A percentile compares a stretch with the other conserved stretches of the same genome.
phyloP scores from a whole-genome alignment of 352 stramenopile species.

The Phytophthora crassamura region DNA sequence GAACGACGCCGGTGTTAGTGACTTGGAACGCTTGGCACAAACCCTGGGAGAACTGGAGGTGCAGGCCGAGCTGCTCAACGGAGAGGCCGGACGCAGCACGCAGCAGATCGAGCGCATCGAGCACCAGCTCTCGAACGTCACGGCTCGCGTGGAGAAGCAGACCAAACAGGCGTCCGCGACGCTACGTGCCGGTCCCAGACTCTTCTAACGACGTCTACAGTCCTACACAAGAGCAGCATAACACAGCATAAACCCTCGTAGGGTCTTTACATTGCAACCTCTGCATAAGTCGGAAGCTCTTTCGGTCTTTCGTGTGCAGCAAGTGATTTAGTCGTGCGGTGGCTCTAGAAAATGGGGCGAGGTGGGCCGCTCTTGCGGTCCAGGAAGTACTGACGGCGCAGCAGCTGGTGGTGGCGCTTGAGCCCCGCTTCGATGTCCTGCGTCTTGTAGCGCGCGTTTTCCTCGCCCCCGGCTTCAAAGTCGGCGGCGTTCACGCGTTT shows the following conservation, averaged over 20 bases:
- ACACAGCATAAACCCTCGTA: neutral
- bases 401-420: constrained; percentile 75
- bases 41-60: constrained; percentile 75
- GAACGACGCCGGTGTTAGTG: constrained; percentile 36
- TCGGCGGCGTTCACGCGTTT: constrained; percentile 63
- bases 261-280: constrained; percentile 1
- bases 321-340: neutral
- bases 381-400: constrained; percentile 89
- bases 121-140: constrained; percentile 68
- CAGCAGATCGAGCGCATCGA: constrained; percentile 80
- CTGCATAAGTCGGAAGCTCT: neutral
- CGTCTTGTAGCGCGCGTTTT: constrained; percentile 74
- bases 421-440: constrained; percentile 76
- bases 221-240: constrained; percentile 1
- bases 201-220: constrained; percentile 43
- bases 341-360: constrained; percentile 48
- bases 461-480: constrained; percentile 50
- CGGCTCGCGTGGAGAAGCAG: constrained; percentile 73
- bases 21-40: constrained; percentile 67
- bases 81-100: constrained; percentile 69
- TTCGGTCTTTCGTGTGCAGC: neutral
- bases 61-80: constrained; percentile 72
- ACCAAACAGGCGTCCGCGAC: constrained; percentile 64
- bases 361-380: constrained; percentile 65
- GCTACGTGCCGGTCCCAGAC: constrained; percentile 42